These are phyloP conservation scores for Aspergillus sclerotiicarbonarius DNA, from an alignment of 495 filamentous ascomycete species.

Conservation along the genomic window DNA sequence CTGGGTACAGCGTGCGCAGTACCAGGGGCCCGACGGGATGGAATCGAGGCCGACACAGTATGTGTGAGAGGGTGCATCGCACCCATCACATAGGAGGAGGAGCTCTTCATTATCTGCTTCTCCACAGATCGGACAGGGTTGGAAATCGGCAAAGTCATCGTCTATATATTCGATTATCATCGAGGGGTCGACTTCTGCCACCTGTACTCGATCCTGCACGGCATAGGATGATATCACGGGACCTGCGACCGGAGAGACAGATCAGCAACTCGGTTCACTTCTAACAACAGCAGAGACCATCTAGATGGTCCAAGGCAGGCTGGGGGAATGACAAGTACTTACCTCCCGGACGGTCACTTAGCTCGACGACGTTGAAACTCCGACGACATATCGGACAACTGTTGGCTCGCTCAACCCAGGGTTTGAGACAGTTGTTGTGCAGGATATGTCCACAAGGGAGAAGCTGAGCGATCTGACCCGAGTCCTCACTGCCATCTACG, in stretches of 20 bases:
- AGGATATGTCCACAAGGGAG: conserved; percentile 82
- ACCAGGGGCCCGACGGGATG: conserved; percentile 77
- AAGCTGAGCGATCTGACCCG: conserved; percentile 59
- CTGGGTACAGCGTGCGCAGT: conserved; percentile 72
- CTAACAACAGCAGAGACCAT: background rate
- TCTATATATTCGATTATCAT: conserved; percentile 74
- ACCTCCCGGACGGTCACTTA: conserved; percentile 77
- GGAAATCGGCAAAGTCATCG: conserved; percentile 58
- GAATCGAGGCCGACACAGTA: conserved; percentile 78
- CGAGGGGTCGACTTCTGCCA: conserved; percentile 79
- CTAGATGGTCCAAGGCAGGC: background rate
- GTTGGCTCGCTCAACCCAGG: conserved; percentile 94
- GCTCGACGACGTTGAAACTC: conserved; percentile 83
- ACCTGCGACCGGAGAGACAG: conserved; percentile 47
- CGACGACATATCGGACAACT: conserved; percentile 96
- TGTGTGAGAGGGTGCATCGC: conserved; percentile 79
- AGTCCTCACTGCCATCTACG: conserved; percentile 36
- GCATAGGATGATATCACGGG: conserved; percentile 72
- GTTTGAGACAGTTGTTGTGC: conserved; percentile 85
- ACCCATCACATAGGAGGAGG: conserved; percentile 83
- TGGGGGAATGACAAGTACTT: conserved; percentile 31
- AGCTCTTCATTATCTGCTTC: conserved; percentile 71
- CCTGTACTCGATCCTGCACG: conserved; percentile 87
- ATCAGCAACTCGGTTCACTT: conserved; percentile 5
- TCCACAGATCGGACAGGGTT: conserved; percentile 79